Evolutionary conservation across 176 grass and related monocot species (phyloP).

Genomic region (Triticum dicoccoides): DNA sequence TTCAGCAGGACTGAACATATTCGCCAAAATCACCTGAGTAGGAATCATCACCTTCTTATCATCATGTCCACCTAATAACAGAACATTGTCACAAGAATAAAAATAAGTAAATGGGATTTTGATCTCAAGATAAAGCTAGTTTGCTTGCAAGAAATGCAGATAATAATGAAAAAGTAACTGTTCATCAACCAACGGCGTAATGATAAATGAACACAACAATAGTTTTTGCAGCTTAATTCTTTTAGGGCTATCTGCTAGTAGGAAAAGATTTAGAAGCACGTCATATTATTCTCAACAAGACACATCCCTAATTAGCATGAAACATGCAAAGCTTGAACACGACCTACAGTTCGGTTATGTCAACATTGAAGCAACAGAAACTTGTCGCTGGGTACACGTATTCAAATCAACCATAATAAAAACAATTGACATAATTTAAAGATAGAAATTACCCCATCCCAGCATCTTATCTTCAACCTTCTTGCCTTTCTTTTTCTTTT

Average conservation of each 20-base stretch:
- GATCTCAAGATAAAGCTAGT: background rate
- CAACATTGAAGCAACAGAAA: conserved; percentile 2
- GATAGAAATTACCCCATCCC: conserved; percentile 80
- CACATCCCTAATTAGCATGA: conserved; percentile 8
- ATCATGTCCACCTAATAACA: conserved; percentile 84
- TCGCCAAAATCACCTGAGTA: conserved; percentile 63
- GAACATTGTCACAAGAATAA: conserved; percentile 19
- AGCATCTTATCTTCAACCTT: conserved; percentile 91
- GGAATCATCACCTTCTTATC: conserved; percentile 82
- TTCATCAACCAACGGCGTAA: background rate
- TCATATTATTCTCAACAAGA: background rate
- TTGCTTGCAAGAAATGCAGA: background rate
- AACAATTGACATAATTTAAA: background rate
- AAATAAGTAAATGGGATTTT: background rate
- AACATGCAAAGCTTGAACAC: background rate
- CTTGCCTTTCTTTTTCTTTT: conserved; percentile 90
- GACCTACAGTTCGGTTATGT: background rate
- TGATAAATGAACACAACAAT: background rate
- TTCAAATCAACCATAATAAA: conserved; percentile 18
- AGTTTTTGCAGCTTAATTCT: background rate
- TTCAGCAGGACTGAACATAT: conserved; percentile 89
- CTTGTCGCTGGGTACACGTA: background rate
- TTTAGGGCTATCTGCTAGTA: conserved; percentile 8
- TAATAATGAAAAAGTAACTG: conserved; percentile 9
- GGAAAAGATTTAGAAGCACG: background rate